These are phyloP conservation scores for Phalaenopsis equestris DNA, from an alignment of 106 monocot species.

Conservation along the genomic window DNA sequence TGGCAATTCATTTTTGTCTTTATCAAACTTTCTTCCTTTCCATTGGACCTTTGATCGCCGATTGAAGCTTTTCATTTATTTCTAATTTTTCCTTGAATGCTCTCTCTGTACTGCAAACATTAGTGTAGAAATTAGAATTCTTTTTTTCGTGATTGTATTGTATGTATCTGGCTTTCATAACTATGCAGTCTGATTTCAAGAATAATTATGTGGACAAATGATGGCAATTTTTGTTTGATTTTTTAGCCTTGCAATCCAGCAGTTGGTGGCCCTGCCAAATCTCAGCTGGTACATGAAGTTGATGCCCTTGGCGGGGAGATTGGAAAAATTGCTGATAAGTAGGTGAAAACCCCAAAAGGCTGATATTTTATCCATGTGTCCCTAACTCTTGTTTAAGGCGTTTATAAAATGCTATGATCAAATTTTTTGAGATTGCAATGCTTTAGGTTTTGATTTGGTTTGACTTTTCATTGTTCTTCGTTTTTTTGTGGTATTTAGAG, in stretches of 20 bases:
- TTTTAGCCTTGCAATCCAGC: constrained; percentile 13
- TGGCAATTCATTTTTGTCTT: background rate
- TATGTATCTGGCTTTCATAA: background rate
- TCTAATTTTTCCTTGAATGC: background rate
- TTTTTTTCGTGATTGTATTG: background rate
- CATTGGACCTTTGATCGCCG: too few species aligned
- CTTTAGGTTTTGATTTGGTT: background rate
- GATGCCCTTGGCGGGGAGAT: constrained; percentile 13
- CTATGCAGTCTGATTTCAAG: background rate
- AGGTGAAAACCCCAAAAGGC: background rate
- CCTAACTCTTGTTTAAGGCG: background rate
- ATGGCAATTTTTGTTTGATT: background rate
- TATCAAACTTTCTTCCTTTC: too few species aligned
- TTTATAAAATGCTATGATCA: background rate
- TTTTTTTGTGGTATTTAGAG: background rate
- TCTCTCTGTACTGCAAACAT: background rate
- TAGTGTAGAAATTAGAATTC: background rate
- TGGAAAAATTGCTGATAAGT: constrained; percentile 11
- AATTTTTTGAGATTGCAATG: background rate
- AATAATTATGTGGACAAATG: background rate
- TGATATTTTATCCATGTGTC: background rate
- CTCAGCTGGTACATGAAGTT: constrained; percentile 13
- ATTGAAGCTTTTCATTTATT: background rate
- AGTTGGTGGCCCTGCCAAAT: constrained; percentile 11
- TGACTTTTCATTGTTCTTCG: background rate